Evolutionary conservation across 352 stramenopile species (phyloP).

Genomic region (Phytopythium sindhum): DNA sequence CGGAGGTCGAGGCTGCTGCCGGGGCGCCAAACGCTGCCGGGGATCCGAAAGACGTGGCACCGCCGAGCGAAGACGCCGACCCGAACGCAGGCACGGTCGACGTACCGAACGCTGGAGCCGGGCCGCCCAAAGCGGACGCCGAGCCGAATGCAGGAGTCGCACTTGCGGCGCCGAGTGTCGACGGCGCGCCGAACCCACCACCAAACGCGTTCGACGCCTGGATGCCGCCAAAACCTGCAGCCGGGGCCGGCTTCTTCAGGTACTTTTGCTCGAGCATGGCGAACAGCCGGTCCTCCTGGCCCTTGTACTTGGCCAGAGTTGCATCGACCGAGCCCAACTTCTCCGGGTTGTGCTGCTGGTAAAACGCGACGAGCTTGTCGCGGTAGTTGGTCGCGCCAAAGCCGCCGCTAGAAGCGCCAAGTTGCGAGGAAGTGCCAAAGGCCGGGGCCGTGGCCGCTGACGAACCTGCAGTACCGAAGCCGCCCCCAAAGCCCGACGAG

Average conservation of each 20-base stretch:
- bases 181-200: conserved; percentile 49
- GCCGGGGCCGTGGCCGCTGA: conserved; percentile 1
- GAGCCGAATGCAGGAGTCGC: conserved; percentile 46
- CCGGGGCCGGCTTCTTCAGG: conserved; percentile 27
- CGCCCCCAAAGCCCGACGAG: conserved; percentile 16
- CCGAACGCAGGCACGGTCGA: conserved; percentile 19
- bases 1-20: conserved; percentile 5
- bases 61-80: conserved; percentile 20
- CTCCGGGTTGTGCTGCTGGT: conserved; percentile 69
- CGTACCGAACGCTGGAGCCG: conserved; percentile 31
- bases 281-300: conserved; percentile 63
- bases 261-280: conserved; percentile 80
- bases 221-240: conserved; percentile 34
- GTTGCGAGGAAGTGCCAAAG: conserved; percentile 25
- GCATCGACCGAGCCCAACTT: conserved; percentile 68
- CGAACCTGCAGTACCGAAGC: conserved; percentile 15
- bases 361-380: conserved; percentile 59
- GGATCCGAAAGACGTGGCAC: conserved; percentile 27
- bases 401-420: conserved; percentile 23
- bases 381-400: conserved; percentile 49
- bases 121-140: conserved; percentile 37
- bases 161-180: conserved; percentile 36
- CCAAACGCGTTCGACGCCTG: conserved; percentile 32
- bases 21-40: conserved; percentile 14
- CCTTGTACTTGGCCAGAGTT: conserved; percentile 74